Percentiles rank a stretch among this genome's conserved stretches.
phyloP scores from a whole-genome alignment of 345 rosid species.

The Noccaea caerulescens region DNA sequence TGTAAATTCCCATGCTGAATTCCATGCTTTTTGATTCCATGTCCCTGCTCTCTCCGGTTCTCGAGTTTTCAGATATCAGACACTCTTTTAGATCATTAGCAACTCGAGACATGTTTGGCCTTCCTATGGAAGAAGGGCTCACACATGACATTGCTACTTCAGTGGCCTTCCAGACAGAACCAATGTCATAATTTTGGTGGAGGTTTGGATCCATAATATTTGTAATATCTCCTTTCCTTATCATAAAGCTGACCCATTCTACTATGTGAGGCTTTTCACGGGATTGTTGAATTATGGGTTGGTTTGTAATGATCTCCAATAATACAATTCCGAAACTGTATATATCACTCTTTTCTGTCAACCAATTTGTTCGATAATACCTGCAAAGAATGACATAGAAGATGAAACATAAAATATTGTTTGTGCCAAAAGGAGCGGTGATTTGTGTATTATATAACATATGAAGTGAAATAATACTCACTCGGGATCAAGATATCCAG shows the following conservation, averaged over 20 bases:
- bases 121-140: slow-evolving; percentile 24
- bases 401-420: not conserved
- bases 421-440: not conserved
- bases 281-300: slow-evolving; percentile 28
- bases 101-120: slow-evolving; percentile 46
- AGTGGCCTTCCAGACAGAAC: slow-evolving; percentile 38
- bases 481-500: slow-evolving; percentile 60
- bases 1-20: not conserved
- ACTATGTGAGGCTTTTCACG: slow-evolving; percentile 31
- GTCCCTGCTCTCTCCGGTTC: slow-evolving; percentile 18
- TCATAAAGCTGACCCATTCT: slow-evolving; percentile 31
- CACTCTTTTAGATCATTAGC: slow-evolving; percentile 35
- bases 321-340: slow-evolving; percentile 53
- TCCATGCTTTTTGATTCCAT: slow-evolving; percentile 9
- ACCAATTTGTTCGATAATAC: slow-evolving; percentile 40
- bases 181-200: slow-evolving; percentile 21
- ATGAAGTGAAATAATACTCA: slow-evolving; percentile 18
- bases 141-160: slow-evolving; percentile 42
- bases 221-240: slow-evolving; percentile 27
- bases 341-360: slow-evolving; percentile 52
- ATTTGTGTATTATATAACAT: not conserved
- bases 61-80: slow-evolving; percentile 25
- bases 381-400: slow-evolving; percentile 26
- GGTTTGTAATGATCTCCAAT: slow-evolving; percentile 50
- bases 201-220: slow-evolving; percentile 39